These are phyloP conservation scores for Phylloporus sp. DNA, from an alignment of 768 basidiomycete species.

Conservation along the genomic window DNA sequence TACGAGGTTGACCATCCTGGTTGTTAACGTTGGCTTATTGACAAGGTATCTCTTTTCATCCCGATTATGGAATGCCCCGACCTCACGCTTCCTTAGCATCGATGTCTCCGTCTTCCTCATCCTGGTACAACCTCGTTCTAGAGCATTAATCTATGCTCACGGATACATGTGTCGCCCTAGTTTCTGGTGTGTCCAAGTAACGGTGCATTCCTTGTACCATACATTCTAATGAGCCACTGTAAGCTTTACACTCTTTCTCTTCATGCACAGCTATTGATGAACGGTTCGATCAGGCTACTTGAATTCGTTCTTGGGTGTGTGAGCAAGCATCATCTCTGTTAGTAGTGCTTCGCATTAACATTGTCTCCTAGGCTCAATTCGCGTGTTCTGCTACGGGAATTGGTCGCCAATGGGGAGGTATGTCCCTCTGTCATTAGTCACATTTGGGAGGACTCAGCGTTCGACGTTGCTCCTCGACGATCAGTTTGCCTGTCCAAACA, in stretches of 20 bases:
- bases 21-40: slow-evolving; percentile 34
- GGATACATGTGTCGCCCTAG: slow-evolving; percentile 7
- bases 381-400: slow-evolving; percentile 25
- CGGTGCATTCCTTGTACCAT: slow-evolving; percentile 34
- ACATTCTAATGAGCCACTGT: slow-evolving; percentile 39
- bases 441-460: neutral
- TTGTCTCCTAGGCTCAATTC: slow-evolving; percentile 23
- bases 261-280: neutral
- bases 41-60: slow-evolving; percentile 26
- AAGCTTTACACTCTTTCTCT: slow-evolving; percentile 1
- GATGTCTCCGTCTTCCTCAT: slow-evolving; percentile 29
- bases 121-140: slow-evolving; percentile 9
- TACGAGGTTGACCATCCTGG: slow-evolving; percentile 31
- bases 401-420: slow-evolving; percentile 27
- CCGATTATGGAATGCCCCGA: neutral
- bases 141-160: slow-evolving; percentile 1
- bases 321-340: slow-evolving; percentile 2
- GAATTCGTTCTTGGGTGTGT: slow-evolving; percentile 38
- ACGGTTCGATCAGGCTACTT: slow-evolving; percentile 29
- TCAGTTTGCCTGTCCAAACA: slow-evolving; percentile 26
- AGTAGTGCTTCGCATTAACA: neutral
- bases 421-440: neutral
- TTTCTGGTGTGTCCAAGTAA: slow-evolving; percentile 35
- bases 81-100: slow-evolving; percentile 15
- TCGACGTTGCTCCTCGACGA: neutral